Evolutionary conservation across 192 early-diverging fungal species (phyloP).

Genomic region (Martensiomyces pterosporus): DNA sequence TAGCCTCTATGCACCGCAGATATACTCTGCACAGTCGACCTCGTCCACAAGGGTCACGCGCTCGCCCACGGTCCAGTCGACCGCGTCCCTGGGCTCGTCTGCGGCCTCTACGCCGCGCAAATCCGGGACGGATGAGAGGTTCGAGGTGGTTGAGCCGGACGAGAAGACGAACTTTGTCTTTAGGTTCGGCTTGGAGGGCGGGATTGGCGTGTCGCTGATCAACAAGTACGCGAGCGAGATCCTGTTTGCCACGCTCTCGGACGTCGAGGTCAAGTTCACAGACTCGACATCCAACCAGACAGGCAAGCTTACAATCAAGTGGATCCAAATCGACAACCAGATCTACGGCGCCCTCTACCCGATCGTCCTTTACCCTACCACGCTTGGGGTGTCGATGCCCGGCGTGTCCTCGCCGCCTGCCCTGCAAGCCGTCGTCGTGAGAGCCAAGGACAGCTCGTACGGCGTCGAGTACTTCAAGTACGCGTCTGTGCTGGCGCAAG

Average conservation of each 20-base stretch:
- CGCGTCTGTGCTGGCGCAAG: constrained; percentile 87
- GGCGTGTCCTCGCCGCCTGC: constrained; percentile 51
- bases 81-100: background rate
- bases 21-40: background rate
- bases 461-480: constrained; percentile 95
- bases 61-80: constrained; percentile 14
- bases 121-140: constrained; percentile 14
- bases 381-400: constrained; percentile 62
- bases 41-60: constrained; percentile 7
- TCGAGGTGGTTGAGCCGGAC: constrained; percentile 30
- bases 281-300: constrained; percentile 83
- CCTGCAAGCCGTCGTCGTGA: constrained; percentile 69
- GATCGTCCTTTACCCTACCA: constrained; percentile 92
- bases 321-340: constrained; percentile 98
- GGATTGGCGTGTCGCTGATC: constrained; percentile 88
- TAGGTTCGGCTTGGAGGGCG: constrained; percentile 71
- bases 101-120: constrained; percentile 1
- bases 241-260: constrained; percentile 74
- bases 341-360: constrained; percentile 80
- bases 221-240: constrained; percentile 80
- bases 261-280: constrained; percentile 69
- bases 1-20: constrained; percentile 54
- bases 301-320: constrained; percentile 72
- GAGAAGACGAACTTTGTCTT: constrained; percentile 53
- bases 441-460: constrained; percentile 89